Conservation (phyloP, 2,329 filamentous ascomycete species). For the Bertia moriformis region DNA sequence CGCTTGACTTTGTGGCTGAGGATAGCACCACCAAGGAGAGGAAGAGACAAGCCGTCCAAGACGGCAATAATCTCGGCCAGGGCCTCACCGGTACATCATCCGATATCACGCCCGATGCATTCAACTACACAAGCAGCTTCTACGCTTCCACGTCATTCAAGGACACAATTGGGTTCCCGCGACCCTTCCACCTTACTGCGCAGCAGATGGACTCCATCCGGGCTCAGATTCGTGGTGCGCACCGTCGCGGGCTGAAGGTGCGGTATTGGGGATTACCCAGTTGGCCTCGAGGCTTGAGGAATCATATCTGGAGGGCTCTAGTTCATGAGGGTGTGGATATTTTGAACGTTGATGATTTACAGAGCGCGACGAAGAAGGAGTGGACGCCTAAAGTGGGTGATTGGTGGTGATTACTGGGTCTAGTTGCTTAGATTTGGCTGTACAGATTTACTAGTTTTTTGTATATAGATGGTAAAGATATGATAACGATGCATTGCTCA, state of each 20-base stretch:
- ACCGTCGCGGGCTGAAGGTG: conserved; percentile 34
- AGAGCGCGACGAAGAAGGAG: conserved; percentile 22
- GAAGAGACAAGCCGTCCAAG: conserved; percentile 2
- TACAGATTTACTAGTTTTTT: too few species aligned
- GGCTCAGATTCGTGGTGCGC: conserved; percentile 28
- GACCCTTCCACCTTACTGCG: conserved; percentile 26
- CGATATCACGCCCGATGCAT: conserved; percentile 11
- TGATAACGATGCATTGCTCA: too few species aligned
- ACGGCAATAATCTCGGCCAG: neutral
- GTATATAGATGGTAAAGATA: too few species aligned
- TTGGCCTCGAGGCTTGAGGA: conserved; percentile 37
- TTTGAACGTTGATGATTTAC: conserved; percentile 46
- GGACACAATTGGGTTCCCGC: conserved; percentile 30
- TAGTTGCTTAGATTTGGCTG: too few species aligned
- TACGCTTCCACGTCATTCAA: conserved; percentile 49
- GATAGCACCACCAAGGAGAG: conserved; percentile 2
- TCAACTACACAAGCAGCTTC: conserved; percentile 42
- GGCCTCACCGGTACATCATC: neutral
- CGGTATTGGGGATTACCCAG: conserved; percentile 45
- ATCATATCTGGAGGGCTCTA: conserved; percentile 39
- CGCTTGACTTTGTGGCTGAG: conserved; percentile 29
- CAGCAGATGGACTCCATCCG: conserved; percentile 26
- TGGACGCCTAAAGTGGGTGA: conserved; percentile 13
- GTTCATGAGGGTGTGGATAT: conserved; percentile 42
- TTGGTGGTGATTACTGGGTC: neutral